A percentile compares a stretch with the other conserved stretches of the same genome.
Evolutionary conservation across 2,329 filamentous ascomycete genomes (phyloP).

Genomic region (Blumeria hordei): DNA sequence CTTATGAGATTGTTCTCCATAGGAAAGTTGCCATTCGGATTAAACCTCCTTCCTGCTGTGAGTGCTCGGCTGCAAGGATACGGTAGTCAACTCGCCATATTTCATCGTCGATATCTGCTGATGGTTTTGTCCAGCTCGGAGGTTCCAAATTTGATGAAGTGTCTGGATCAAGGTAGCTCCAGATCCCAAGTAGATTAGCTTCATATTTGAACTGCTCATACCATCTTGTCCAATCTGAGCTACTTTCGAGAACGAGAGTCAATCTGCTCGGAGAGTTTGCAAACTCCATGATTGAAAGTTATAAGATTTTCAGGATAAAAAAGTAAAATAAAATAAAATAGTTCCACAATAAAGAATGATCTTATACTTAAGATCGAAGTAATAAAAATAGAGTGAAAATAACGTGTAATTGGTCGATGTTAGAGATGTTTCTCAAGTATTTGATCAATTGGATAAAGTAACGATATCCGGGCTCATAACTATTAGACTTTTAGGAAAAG

Average conservation of each 20-base stretch:
- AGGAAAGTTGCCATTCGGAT: background rate
- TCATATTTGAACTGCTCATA: constrained; percentile 1
- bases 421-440: background rate
- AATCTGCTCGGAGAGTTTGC: background rate
- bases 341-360: background rate
- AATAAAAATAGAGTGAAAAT: background rate
- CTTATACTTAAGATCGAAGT: background rate
- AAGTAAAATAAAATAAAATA: background rate
- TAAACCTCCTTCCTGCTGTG: background rate
- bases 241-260: background rate
- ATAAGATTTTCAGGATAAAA: background rate
- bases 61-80: constrained; percentile 1
- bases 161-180: background rate
- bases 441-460: background rate
- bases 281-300: background rate
- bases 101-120: background rate
- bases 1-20: background rate
- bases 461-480: background rate
- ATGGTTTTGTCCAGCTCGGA: background rate
- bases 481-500: background rate
- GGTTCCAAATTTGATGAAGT: background rate
- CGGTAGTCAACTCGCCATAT: background rate
- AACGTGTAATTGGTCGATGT: background rate
- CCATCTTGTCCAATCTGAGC: background rate
- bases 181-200: background rate